Base-by-base conservation (phyloP, 306 rosid species). In the Senna tora region DNA sequence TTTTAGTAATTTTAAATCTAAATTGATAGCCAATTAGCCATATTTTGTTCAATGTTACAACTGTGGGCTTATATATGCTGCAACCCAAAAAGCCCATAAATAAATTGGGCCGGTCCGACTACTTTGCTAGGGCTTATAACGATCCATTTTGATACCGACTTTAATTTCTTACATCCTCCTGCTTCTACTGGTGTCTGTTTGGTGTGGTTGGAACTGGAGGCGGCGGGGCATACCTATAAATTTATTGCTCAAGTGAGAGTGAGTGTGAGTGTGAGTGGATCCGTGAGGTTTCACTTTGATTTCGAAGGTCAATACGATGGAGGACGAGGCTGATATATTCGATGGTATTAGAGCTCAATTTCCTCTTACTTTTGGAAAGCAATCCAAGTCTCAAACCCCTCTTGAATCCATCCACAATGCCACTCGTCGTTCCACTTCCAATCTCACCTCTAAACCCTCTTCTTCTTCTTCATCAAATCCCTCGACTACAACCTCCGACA, bases 321-420 rank as follows among this genome's bases (percentile, higher is more conserved):
- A 86, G 69, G 97, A 91, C 43, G 90, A 85, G 0, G 96, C 82
- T 16, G 97, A 94, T 50, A 86, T 91, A 16, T 89, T 80, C 83
- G 90, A 91, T 43, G 98, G 96, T 3, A 61, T 34, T 11, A 69
- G 97, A 75, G 89, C 97, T 58, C 88, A 86, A 45, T 94, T 94
- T 69, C 98, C 98, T 80, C 59, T 91, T 4, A 41, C 88, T 0
- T 94, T 91, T 70, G 98, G 98, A 7, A 94, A 94, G 80, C 96
- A 94, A 84, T 80, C 97, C 10, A 94, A 94, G 58, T 62, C 95
- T 6, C 91, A 87, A 72, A 87, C 91, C 47, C 56, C 98, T 74
- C 95, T 91, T 49, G 98, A 94, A 84, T 73, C 86, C 45, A 86
- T 91, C 30, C 98, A 94, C 87, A 89, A 84, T 28, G 72, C 96